Conservation (phyloP, 495 filamentous ascomycete species). For the Tuber borchii region DNA sequence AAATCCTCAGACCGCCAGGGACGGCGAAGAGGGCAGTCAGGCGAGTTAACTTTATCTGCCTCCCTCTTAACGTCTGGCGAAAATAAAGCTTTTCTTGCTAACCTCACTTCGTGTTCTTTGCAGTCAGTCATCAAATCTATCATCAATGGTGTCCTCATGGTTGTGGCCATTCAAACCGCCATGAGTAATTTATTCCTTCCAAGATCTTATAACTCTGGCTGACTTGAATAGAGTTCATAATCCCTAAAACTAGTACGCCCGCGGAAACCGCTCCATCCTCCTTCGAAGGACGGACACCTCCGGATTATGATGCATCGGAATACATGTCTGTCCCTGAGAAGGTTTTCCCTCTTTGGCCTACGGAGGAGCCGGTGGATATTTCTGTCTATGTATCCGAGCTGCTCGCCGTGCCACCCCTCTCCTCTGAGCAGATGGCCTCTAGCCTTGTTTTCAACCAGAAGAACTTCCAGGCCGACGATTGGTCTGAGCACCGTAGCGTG, state of each 20-base stretch:
- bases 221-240: constrained; percentile 41
- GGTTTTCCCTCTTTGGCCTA: constrained; percentile 81
- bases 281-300: constrained; percentile 45
- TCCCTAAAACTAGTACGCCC: constrained; percentile 48
- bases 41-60: constrained; percentile 9
- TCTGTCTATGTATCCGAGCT: constrained; percentile 75
- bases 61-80: constrained; percentile 2
- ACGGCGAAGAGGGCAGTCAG: constrained; percentile 25
- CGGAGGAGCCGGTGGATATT: constrained; percentile 71
- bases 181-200: constrained; percentile 51
- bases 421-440: constrained; percentile 49
- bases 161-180: constrained; percentile 59
- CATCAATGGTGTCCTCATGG: constrained; percentile 63
- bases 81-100: constrained; percentile 12
- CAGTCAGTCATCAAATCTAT: constrained; percentile 53
- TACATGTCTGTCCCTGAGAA: constrained; percentile 69
- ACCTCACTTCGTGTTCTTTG: constrained; percentile 15
- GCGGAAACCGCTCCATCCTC: constrained; percentile 44
- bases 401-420: constrained; percentile 60
- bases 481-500: constrained; percentile 67
- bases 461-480: constrained; percentile 73
- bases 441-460: constrained; percentile 70
- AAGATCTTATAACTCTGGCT: background rate
- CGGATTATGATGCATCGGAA: constrained; percentile 52
- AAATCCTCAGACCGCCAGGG: constrained; percentile 36